These are phyloP conservation scores for Cicer bijugum DNA, from an alignment of 306 rosid genomes.

Conservation along the genomic window DNA sequence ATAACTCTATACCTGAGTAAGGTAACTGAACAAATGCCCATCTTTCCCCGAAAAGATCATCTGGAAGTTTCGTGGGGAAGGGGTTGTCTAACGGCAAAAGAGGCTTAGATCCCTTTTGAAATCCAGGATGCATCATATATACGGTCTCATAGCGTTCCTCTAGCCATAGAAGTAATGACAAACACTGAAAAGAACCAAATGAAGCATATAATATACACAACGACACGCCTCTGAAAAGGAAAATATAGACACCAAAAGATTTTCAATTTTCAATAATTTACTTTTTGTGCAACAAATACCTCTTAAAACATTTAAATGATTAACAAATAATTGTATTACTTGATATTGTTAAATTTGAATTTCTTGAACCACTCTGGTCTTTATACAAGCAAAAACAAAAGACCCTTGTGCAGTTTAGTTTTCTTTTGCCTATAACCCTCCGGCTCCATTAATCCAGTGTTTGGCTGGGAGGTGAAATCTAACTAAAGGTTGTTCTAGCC, in stretches of 20 bases:
- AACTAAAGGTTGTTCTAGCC: too few relatives aligned
- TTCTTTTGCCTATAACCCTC: too few relatives aligned
- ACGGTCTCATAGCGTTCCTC: conserved; percentile 85
- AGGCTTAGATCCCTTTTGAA: conserved; percentile 81
- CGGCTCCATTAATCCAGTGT: too few relatives aligned
- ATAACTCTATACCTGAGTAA: conserved; percentile 65
- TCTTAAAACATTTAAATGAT: conserved; percentile 25
- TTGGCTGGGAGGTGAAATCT: too few relatives aligned
- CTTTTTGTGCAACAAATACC: conserved; percentile 26
- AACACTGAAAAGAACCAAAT: conserved; percentile 63
- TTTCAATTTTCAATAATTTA: conserved; percentile 3
- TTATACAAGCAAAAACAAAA: conserved; percentile 4
- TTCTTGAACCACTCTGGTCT: conserved; percentile 1
- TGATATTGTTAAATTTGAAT: conserved; percentile 12
- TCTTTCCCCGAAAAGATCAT: conserved; percentile 81
- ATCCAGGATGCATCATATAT: conserved; percentile 88
- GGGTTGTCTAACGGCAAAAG: conserved; percentile 91
- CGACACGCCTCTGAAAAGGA: conserved; percentile 10
- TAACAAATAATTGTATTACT: conserved; percentile 13
- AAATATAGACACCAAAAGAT: conserved; percentile 3
- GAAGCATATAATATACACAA: conserved; percentile 34
- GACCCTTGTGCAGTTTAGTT: background rate
- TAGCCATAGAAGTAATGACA: conserved; percentile 82
- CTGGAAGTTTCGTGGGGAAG: conserved; percentile 91
- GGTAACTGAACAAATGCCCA: conserved; percentile 99